phyloP scores from a whole-genome alignment of 1,284 basidiomycete genomes.

The Rhodotorula sp. region DNA sequence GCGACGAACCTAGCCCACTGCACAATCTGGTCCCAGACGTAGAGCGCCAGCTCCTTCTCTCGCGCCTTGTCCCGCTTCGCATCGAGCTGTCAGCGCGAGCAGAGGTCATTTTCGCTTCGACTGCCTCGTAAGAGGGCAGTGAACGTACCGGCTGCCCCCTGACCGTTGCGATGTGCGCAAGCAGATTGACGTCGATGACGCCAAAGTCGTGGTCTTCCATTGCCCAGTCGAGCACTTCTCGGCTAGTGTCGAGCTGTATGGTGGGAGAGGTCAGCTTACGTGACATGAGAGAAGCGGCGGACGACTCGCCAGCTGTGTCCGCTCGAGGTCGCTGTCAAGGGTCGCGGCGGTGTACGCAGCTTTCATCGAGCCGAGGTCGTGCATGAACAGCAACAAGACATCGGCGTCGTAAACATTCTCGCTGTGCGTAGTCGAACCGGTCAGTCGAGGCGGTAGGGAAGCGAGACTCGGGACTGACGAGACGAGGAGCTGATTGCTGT shows the following conservation, averaged over 20 bases:
- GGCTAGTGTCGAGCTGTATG: constrained; percentile 76
- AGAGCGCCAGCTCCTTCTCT: constrained; percentile 65
- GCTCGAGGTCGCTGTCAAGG: constrained; percentile 72
- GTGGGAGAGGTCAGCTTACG: neutral
- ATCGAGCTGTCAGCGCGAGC: constrained; percentile 18
- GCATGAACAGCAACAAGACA: constrained; percentile 75
- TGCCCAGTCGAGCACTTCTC: constrained; percentile 75
- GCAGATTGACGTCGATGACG: constrained; percentile 83
- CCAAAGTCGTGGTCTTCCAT: constrained; percentile 59
- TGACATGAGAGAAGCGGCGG: constrained; percentile 9
- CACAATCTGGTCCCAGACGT: constrained; percentile 94
- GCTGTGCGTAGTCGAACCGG: constrained; percentile 49
- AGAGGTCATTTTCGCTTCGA: neutral
- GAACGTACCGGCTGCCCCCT: constrained; percentile 40
- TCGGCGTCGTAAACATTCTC: constrained; percentile 60
- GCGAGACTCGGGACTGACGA: constrained; percentile 58
- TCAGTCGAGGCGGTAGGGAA: too few species aligned
- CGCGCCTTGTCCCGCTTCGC: constrained; percentile 53
- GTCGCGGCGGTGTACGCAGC: constrained; percentile 70
- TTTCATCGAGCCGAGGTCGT: constrained; percentile 87
- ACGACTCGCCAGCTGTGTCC: constrained; percentile 69
- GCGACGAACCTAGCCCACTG: constrained; percentile 57
- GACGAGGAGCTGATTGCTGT: constrained; percentile 77
- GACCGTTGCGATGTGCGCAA: constrained; percentile 61
- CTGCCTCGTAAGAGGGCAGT: too few species aligned